These are phyloP conservation scores for Climacium dendroides DNA, from an alignment of 225 moss, liverwort and hornwort species.

Conservation along the genomic window DNA sequence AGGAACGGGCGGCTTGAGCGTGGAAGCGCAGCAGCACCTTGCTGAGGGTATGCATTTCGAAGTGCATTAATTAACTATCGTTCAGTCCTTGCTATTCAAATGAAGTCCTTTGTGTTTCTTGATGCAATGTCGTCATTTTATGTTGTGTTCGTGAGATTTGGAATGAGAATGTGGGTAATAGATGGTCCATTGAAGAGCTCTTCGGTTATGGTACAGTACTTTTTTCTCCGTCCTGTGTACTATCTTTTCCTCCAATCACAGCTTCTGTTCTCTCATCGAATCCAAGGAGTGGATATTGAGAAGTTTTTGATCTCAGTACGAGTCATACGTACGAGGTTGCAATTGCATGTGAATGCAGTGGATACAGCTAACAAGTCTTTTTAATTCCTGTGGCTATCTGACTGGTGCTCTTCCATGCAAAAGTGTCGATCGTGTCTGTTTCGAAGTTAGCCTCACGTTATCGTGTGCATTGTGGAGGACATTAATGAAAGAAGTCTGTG, in stretches of 20 bases:
- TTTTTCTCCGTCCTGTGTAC: background rate
- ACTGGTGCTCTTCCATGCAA: background rate
- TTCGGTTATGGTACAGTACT: no score
- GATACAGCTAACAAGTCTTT: background rate
- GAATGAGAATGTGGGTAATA: no score
- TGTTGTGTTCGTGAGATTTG: background rate
- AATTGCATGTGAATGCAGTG: background rate
- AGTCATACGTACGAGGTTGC: background rate
- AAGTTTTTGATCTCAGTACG: background rate
- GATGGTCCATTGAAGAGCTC: no score
- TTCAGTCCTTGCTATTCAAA: background rate
- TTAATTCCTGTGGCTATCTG: background rate
- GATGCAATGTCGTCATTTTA: background rate
- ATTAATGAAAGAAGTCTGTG: no score
- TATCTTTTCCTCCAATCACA: background rate
- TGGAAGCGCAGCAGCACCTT: slow-evolving; percentile 33
- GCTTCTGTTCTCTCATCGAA: background rate
- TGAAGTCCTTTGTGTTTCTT: no score
- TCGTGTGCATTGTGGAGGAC: background rate
- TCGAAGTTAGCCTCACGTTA: no score
- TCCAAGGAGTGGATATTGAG: background rate
- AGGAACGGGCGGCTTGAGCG: slow-evolving; percentile 34
- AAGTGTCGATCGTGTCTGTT: no score
- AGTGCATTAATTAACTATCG: accelerated
- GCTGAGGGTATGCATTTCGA: background rate